Conservation (phyloP, 805 yeast genomes). For the Yarrowia osloensis region DNA sequence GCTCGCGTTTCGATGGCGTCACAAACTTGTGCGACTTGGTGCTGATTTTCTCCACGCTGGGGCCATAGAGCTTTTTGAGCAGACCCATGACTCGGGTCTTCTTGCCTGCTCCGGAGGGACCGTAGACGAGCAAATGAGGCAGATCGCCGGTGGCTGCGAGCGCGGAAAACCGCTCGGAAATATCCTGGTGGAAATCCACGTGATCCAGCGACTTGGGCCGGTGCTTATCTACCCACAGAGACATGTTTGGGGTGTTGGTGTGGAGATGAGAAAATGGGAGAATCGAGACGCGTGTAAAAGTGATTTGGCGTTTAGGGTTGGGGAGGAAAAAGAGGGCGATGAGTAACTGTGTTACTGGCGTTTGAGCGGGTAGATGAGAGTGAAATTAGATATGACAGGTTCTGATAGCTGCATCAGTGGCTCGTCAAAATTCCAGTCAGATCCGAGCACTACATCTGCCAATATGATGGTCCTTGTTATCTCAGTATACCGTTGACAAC, state of each 20-base stretch:
- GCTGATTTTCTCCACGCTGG: slow-evolving; percentile 78
- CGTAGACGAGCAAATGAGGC: slow-evolving; percentile 90
- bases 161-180: slow-evolving; percentile 65
- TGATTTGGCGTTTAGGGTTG: slow-evolving; percentile 6
- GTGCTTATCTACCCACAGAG: slow-evolving; percentile 95
- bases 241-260: slow-evolving; percentile 52
- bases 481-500: no score
- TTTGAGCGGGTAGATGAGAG: no score
- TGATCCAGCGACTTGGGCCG: slow-evolving; percentile 70
- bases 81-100: slow-evolving; percentile 88
- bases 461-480: no score
- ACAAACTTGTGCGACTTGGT: slow-evolving; percentile 86
- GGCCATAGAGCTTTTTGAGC: slow-evolving; percentile 76
- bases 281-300: background rate
- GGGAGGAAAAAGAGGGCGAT: background rate
- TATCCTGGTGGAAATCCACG: slow-evolving; percentile 65
- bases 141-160: slow-evolving; percentile 74
- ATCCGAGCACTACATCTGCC: no score
- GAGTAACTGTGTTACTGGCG: no score
- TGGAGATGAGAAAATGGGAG: background rate
- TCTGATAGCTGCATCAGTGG: no score
- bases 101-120: slow-evolving; percentile 97
- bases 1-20: slow-evolving; percentile 68
- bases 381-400: no score
- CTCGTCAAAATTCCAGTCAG: no score